Evolutionary conservation across 768 basidiomycete genomes (phyloP).

Genomic region (Cystobasidiopsis lactophilus): DNA sequence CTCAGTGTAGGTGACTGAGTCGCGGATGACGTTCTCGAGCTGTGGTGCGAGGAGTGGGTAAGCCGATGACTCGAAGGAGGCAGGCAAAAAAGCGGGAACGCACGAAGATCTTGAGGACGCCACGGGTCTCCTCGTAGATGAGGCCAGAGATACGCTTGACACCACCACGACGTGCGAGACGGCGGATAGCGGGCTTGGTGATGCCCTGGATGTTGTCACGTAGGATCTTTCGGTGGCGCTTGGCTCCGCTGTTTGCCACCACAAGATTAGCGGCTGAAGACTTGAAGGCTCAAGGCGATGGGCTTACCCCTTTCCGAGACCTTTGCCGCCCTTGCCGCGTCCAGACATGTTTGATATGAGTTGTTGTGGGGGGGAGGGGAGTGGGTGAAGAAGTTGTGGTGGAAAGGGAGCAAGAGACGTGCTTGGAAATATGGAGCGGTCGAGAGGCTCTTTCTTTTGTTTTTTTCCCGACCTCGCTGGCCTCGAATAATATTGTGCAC

Average conservation of each 20-base stretch:
- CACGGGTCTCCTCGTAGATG: conserved; percentile 34
- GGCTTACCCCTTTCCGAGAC: conserved; percentile 25
- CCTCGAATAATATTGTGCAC: too few species aligned
- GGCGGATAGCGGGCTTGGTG: conserved; percentile 55
- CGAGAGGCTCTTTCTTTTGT: too few species aligned
- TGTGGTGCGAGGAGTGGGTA: background rate
- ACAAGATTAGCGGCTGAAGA: conserved; percentile 16
- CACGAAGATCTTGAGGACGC: conserved; percentile 36
- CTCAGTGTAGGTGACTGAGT: conserved; percentile 22
- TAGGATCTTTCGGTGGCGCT: conserved; percentile 31
- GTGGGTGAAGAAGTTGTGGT: background rate
- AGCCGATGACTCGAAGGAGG: background rate
- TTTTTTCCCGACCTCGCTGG: too few species aligned
- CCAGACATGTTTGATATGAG: conserved; percentile 53
- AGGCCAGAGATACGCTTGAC: conserved; percentile 33
- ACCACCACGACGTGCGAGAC: conserved; percentile 34
- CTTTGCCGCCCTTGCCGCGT: conserved; percentile 58
- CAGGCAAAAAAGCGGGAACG: too few species aligned
- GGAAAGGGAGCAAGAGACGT: background rate
- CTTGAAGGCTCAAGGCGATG: background rate
- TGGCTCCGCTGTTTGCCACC: conserved; percentile 29
- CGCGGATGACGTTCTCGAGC: conserved; percentile 19
- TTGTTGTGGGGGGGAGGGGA: background rate
- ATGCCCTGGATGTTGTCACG: conserved; percentile 38
- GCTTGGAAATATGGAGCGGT: too few species aligned